Evolutionary conservation across 345 rosid species (phyloP).

Genomic region (Geranium brycei): DNA sequence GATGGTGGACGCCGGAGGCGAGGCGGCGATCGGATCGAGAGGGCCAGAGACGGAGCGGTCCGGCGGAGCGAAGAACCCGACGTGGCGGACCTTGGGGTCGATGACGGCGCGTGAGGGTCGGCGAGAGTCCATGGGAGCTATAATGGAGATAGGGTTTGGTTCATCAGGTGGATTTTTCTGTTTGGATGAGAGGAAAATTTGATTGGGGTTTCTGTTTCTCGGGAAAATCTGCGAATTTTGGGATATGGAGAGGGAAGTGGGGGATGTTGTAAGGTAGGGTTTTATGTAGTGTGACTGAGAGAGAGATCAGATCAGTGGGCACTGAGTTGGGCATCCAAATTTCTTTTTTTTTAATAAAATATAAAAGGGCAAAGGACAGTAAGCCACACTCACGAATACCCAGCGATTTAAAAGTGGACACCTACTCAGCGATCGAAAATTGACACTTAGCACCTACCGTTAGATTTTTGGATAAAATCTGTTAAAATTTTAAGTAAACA

Average conservation of each 20-base stretch:
- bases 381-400: too few relatives aligned
- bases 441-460: too few relatives aligned
- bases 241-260: too few relatives aligned
- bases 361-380: too few relatives aligned
- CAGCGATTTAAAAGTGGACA: too few relatives aligned
- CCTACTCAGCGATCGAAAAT: too few relatives aligned
- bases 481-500: too few relatives aligned
- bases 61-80: constrained; percentile 65
- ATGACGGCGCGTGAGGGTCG: constrained; percentile 56
- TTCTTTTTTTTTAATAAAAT: too few relatives aligned
- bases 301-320: too few relatives aligned
- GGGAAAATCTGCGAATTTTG: neutral
- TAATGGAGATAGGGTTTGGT: too few relatives aligned
- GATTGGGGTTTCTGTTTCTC: neutral
- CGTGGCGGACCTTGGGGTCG: constrained; percentile 82
- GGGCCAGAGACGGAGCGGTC: constrained; percentile 29
- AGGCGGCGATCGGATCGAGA: constrained; percentile 22
- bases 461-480: too few relatives aligned
- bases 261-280: neutral
- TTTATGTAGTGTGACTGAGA: neutral
- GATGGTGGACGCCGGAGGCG: constrained; percentile 21
- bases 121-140: constrained; percentile 52
- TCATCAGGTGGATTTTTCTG: neutral
- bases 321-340: too few relatives aligned
- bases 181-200: constrained; percentile 9